Evolutionary conservation across 2,329 filamentous ascomycete species (phyloP).

Genomic region (Phaeoacremonium minimum): DNA sequence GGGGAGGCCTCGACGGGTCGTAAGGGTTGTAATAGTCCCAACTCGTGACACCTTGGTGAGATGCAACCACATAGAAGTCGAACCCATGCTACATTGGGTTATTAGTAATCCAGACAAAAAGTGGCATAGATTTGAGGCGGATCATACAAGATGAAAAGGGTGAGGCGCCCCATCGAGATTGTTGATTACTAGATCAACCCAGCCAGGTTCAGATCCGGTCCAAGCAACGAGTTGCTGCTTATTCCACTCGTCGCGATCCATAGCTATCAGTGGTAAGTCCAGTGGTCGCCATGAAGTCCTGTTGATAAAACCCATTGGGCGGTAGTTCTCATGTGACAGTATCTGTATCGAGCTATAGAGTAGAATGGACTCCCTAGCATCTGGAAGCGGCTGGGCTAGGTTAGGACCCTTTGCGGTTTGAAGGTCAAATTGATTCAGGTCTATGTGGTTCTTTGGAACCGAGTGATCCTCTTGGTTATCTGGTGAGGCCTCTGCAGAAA

Average conservation of each 20-base stretch:
- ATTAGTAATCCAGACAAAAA: background rate
- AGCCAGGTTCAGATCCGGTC: constrained; percentile 12
- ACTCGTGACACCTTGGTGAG: constrained; percentile 12
- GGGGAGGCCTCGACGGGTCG: constrained; percentile 7
- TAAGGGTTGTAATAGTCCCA: constrained; percentile 21
- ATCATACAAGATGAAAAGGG: constrained; percentile 17
- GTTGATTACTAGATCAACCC: constrained; percentile 19
- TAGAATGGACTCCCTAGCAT: constrained; percentile 10
- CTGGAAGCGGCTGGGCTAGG: constrained; percentile 6
- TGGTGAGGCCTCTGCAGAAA: background rate
- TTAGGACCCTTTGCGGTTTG: constrained; percentile 3
- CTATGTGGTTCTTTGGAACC: background rate
- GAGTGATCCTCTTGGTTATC: background rate
- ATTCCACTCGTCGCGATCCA: constrained; percentile 14
- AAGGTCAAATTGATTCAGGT: constrained; percentile 6
- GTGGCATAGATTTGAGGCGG: background rate
- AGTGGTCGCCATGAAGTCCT: constrained; percentile 16
- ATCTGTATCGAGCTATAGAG: constrained; percentile 15
- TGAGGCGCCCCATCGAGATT: constrained; percentile 18
- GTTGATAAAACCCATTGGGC: constrained; percentile 16
- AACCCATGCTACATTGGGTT: constrained; percentile 13
- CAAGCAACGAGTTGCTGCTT: constrained; percentile 15
- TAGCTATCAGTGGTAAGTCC: constrained; percentile 8
- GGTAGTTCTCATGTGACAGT: constrained; percentile 10
- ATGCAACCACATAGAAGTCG: constrained; percentile 16